A percentile compares a stretch with the other conserved stretches of the same genome.
Conservation (phyloP, 2,329 filamentous ascomycete species). For the Xylariaceae sp. region DNA sequence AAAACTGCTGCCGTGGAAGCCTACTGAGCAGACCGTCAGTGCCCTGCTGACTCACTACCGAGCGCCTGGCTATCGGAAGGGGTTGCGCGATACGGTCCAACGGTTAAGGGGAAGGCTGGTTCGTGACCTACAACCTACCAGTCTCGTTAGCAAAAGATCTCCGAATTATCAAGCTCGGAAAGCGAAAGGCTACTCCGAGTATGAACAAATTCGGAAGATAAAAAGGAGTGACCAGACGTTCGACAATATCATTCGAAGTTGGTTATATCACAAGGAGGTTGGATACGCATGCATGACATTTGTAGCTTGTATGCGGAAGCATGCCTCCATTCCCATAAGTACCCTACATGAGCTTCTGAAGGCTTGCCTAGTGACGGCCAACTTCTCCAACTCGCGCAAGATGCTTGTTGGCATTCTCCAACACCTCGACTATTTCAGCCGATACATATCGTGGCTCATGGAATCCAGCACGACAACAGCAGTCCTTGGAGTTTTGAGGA, state of each 20-base stretch:
- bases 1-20: constrained; percentile 38
- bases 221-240: constrained; percentile 37
- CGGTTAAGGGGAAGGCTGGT: constrained; percentile 41
- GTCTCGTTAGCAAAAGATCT: constrained; percentile 31
- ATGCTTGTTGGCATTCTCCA: constrained; percentile 25
- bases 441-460: constrained; percentile 20
- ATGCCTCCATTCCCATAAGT: constrained; percentile 18
- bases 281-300: constrained; percentile 28
- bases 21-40: constrained; percentile 45
- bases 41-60: constrained; percentile 49
- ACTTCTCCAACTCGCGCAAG: constrained; percentile 23
- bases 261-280: constrained; percentile 41
- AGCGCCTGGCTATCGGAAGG: constrained; percentile 36
- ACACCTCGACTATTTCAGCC: constrained; percentile 20
- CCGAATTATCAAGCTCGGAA: neutral
- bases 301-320: constrained; percentile 27
- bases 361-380: constrained; percentile 22
- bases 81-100: constrained; percentile 41
- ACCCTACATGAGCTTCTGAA: constrained; percentile 28
- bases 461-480: constrained; percentile 13
- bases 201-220: constrained; percentile 35
- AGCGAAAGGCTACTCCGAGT: constrained; percentile 20
- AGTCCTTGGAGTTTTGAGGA: constrained; percentile 19
- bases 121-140: constrained; percentile 25
- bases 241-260: constrained; percentile 43